phyloP scores from a whole-genome alignment of 495 filamentous ascomycete genomes.

The Neurospora sp. region DNA sequence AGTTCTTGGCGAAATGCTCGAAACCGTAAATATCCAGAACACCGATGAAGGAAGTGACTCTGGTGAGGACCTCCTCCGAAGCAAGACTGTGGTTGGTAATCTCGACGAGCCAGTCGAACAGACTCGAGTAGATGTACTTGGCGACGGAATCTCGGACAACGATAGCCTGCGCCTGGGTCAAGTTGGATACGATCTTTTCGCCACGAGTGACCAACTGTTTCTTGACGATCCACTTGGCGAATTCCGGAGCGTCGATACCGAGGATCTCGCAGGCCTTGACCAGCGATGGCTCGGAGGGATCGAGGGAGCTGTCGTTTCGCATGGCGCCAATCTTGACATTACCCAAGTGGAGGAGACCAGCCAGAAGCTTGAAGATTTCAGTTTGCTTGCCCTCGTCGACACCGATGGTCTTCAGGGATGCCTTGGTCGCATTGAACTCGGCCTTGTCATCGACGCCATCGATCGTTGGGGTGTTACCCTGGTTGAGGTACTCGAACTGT shows the following conservation, averaged over 20 bases:
- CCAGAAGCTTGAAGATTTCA: slow-evolving; percentile 84
- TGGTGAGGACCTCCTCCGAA: slow-evolving; percentile 72
- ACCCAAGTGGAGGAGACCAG: slow-evolving; percentile 86
- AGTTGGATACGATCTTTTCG: slow-evolving; percentile 93
- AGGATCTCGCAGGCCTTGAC: slow-evolving; percentile 75
- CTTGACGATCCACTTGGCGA: slow-evolving; percentile 98
- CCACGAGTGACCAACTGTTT: slow-evolving; percentile 95
- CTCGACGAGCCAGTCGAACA: slow-evolving; percentile 98
- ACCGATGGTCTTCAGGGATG: slow-evolving; percentile 80
- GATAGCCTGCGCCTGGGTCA: slow-evolving; percentile 85
- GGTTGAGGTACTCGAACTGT: slow-evolving; percentile 92
- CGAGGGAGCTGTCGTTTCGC: slow-evolving; percentile 73
- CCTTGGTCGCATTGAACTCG: slow-evolving; percentile 80
- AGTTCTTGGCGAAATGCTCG: slow-evolving; percentile 99
- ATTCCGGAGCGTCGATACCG: slow-evolving; percentile 76
- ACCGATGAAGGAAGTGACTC: slow-evolving; percentile 90
- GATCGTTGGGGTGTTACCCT: slow-evolving; percentile 82
- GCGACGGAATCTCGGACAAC: slow-evolving; percentile 97
- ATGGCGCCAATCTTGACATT: slow-evolving; percentile 92
- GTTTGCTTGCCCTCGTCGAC: slow-evolving; percentile 62
- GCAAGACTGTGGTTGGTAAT: slow-evolving; percentile 86
- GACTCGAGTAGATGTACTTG: slow-evolving; percentile 95
- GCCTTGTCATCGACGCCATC: slow-evolving; percentile 93
- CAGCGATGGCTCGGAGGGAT: slow-evolving; percentile 71
- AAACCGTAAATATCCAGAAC: slow-evolving; percentile 99